Evolutionary conservation across 768 basidiomycete genomes (phyloP).

Genomic region (Suillus hirtellus): DNA sequence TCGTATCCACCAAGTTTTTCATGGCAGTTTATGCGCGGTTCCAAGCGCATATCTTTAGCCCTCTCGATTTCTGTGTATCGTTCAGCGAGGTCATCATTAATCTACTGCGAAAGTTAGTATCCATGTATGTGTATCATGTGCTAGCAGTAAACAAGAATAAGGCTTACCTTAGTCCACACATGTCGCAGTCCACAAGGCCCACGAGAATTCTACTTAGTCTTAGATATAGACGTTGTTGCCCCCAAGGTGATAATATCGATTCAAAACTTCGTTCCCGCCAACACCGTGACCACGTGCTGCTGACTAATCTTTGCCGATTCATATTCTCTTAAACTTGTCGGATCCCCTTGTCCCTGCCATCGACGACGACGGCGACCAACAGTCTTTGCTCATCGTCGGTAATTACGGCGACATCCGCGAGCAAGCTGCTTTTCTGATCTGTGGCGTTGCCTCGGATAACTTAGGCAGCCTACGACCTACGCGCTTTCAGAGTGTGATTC

Average conservation of each 20-base stretch:
- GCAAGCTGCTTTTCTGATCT: constrained; percentile 2
- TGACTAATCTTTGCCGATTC: constrained; percentile 30
- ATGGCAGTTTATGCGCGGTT: background rate
- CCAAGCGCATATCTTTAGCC: background rate
- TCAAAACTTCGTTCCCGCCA: background rate
- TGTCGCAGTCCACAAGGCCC: background rate
- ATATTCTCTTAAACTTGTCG: constrained; percentile 26
- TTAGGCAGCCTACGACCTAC: constrained; percentile 19
- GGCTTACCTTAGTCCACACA: background rate
- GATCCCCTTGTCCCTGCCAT: constrained; percentile 39
- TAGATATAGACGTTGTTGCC: background rate
- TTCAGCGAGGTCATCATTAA: background rate
- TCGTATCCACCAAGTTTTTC: background rate
- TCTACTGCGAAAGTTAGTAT: background rate
- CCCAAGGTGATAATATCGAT: background rate
- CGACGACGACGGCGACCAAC: constrained; percentile 30
- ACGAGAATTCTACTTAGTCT: background rate
- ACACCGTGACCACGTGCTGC: constrained; percentile 24
- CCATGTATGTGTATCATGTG: background rate
- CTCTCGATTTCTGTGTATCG: background rate
- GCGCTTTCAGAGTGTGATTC: constrained; percentile 19
- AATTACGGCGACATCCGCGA: constrained; percentile 23
- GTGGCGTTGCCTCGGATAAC: constrained; percentile 7
- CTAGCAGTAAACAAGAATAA: background rate
- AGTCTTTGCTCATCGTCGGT: constrained; percentile 31